These are phyloP conservation scores for Russula compacta DNA, from an alignment of 768 basidiomycete genomes.

Conservation along the genomic window DNA sequence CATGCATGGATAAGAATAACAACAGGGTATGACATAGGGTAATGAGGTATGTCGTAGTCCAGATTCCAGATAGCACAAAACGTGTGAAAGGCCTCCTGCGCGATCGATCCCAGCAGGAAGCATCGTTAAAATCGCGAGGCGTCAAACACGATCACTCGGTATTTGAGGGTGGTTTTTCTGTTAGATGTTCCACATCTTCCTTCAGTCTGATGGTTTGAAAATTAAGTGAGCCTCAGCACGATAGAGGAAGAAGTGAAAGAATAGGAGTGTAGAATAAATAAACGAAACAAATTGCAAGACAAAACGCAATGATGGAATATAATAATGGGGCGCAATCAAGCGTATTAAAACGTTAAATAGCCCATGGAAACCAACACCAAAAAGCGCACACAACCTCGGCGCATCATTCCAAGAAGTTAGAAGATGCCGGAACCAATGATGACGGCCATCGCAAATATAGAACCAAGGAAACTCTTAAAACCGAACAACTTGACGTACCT, in stretches of 20 bases:
- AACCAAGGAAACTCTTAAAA: conserved; percentile 35
- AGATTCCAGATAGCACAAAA: conserved; percentile 8
- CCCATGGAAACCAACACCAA: conserved; percentile 10
- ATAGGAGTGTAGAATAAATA: neutral
- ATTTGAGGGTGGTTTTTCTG: conserved; percentile 28
- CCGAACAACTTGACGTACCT: conserved; percentile 64
- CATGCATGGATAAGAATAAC: conserved; percentile 19
- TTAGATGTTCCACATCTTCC: conserved; percentile 49
- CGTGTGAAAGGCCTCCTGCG: conserved; percentile 7
- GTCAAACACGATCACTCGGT: conserved; percentile 1
- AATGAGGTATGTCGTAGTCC: conserved; percentile 4
- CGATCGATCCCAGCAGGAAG: neutral
- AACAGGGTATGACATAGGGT: conserved; percentile 19
- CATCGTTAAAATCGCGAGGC: conserved; percentile 6
- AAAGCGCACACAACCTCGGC: conserved; percentile 8
- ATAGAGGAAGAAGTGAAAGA: neutral
- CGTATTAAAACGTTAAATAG: neutral
- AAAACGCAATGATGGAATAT: conserved; percentile 17
- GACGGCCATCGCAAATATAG: conserved; percentile 17
- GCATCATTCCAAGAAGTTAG: conserved; percentile 23
- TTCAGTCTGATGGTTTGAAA: conserved; percentile 42
- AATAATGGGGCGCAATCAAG: neutral
- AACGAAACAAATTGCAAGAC: conserved; percentile 15
- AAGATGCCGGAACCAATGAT: conserved; percentile 28
- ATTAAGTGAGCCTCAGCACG: conserved; percentile 13